Percentiles rank a stretch among this genome's conserved stretches.
Evolutionary conservation across 805 yeast genomes (phyloP).

Genomic region (Sugiyamaella qingdaonensis): DNA sequence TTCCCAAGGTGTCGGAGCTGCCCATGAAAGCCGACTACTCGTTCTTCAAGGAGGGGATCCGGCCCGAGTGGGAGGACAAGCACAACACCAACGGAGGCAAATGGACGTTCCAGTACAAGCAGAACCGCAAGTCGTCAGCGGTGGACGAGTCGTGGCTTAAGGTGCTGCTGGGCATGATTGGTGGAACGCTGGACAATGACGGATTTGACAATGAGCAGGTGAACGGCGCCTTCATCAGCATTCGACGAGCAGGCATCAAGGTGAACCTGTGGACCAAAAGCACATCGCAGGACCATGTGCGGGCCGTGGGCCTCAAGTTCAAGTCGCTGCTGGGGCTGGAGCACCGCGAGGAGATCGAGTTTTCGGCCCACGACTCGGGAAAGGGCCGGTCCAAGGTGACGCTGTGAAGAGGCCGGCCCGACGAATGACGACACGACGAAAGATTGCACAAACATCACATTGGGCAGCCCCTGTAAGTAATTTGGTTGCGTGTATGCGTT

Average conservation of each 20-base stretch:
- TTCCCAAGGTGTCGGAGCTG: constrained; percentile 86
- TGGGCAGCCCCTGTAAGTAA: constrained; percentile 3
- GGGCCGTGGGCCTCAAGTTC: constrained; percentile 81
- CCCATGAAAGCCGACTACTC: constrained; percentile 93
- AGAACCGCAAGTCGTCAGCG: constrained; percentile 30
- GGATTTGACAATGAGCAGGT: constrained; percentile 77
- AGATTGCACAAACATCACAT: constrained; percentile 1
- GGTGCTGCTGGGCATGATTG: constrained; percentile 74
- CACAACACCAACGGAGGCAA: constrained; percentile 88
- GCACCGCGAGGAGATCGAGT: constrained; percentile 75
- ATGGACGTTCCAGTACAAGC: constrained; percentile 64
- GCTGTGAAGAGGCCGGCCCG: constrained; percentile 5
- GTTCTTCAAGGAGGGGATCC: constrained; percentile 86
- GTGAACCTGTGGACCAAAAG: constrained; percentile 93
- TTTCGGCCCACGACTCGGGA: constrained; percentile 57
- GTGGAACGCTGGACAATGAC: constrained; percentile 89
- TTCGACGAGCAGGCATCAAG: constrained; percentile 76
- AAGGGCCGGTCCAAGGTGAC: constrained; percentile 20
- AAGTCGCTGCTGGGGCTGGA: constrained; percentile 76
- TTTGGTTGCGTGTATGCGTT: constrained; percentile 3
- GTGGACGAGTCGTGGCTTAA: constrained; percentile 86
- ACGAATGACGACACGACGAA: neutral
- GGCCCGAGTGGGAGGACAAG: constrained; percentile 98
- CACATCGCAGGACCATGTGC: constrained; percentile 53
- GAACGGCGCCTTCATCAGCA: constrained; percentile 88